Base-by-base conservation (phyloP, 352 stramenopile species). In the Phytophthora boehmeriae region DNA sequence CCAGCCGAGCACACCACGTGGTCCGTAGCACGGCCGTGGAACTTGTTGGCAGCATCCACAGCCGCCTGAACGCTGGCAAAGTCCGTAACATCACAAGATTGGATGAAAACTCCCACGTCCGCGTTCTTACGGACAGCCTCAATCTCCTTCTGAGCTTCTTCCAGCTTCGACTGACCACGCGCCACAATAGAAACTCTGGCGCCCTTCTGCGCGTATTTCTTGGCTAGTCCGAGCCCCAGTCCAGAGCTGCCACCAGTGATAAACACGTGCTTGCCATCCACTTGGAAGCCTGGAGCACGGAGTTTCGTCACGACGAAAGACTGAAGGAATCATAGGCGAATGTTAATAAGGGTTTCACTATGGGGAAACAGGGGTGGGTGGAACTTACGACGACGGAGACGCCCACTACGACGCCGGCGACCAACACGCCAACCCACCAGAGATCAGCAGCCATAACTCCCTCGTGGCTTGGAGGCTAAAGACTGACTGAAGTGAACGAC, bases 181-280 rank as follows among this genome's bases (percentile, higher is more conserved):
- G 85, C 79, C 11, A 93, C 56, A 54, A 94, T 90, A 32, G 82
- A 85, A 27, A 94, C 80, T 43, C 86, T 89, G 62, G 83, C 86
- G n/a, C 83, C 83, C 8, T 75, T 47, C 22, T 71, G 61, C 39
- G 82, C 83, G 68, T 87, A 90, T 59, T 90, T 88, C 56, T 80
- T 87, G 39, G 78, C 82, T 27, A 93, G 41, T 25, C 83, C 56
- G 30, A 95, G 69, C 2, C 86, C 86, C 23, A 95, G 77, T 6
- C 86, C 86, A 4, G 76, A 80, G 61, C 72, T 89, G 36, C 83
- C 86, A 28, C 86, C 80, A 39, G 83, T 89, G 57, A 92, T 87
- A 54, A 93, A 91, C 46, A 92, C 82, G 74, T 95, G 86, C 58
- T 92, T 90, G 66, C 74, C 84, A 10, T 86, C 71, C 43, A 95